Conservation (phyloP, 108 stramenopile genomes). For the Cyclotella sp. region DNA sequence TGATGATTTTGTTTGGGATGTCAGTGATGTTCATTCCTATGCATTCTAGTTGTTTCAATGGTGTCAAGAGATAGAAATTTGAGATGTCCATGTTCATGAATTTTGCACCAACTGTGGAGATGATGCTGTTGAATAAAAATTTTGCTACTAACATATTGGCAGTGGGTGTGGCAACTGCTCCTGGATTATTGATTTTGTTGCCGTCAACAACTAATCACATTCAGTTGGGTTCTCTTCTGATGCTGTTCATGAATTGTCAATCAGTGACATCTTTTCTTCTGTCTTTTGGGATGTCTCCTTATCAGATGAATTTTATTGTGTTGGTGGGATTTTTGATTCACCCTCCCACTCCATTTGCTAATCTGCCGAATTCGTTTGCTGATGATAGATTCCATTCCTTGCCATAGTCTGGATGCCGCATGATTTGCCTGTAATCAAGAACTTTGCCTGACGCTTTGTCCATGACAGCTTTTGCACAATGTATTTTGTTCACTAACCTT, state of each 20-base stretch:
- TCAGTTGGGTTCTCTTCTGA: background rate
- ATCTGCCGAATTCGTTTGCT: background rate
- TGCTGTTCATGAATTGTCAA: no score
- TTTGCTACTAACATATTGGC: no score
- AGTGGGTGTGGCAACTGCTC: background rate
- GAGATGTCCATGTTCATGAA: no score
- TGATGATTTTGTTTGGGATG: slow-evolving; percentile 34
- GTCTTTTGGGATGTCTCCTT: background rate
- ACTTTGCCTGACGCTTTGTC: background rate
- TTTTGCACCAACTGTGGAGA: no score
- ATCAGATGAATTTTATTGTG: background rate
- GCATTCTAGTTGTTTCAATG: no score
- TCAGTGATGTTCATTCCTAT: slow-evolving; percentile 20
- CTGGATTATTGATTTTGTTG: no score
- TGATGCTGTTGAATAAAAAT: no score
- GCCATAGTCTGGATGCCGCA: background rate
- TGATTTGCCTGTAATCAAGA: background rate
- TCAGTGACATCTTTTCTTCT: background rate
- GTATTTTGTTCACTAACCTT: background rate
- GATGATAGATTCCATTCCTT: background rate
- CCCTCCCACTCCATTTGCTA: background rate
- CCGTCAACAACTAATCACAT: background rate
- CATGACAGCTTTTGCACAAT: background rate
- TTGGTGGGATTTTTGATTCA: no score
- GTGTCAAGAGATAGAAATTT: no score